Percentiles rank a stretch among this genome's conserved stretches.
These are phyloP conservation scores for Rusavskia elegans DNA, from an alignment of 495 filamentous ascomycete genomes.

Conservation along the genomic window DNA sequence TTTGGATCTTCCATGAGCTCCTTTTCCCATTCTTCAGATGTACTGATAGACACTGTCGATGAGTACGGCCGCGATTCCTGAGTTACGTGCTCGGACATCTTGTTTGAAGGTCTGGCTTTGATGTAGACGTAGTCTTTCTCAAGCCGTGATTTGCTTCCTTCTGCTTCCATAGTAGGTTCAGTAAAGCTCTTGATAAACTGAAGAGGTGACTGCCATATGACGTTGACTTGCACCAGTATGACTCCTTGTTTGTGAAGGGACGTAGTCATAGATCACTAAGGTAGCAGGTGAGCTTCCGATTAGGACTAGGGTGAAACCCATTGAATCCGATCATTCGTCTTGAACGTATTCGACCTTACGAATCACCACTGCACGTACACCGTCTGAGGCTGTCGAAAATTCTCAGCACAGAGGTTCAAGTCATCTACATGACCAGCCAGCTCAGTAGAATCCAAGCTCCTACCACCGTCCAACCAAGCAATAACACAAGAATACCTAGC, in stretches of 20 bases:
- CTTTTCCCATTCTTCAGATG: slow-evolving; percentile 39
- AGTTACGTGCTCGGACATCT: not conserved
- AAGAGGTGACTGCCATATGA: no score
- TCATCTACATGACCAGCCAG: slow-evolving; percentile 8
- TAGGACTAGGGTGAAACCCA: no score
- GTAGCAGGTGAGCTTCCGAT: no score
- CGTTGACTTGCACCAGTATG: no score
- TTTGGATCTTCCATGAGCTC: slow-evolving; percentile 47
- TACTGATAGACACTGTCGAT: slow-evolving; percentile 25
- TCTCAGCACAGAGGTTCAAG: no score
- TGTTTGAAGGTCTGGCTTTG: slow-evolving; percentile 13
- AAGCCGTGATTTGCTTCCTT: not conserved
- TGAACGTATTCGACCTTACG: no score
- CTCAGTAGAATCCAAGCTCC: slow-evolving; percentile 10
- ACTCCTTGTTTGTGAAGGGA: no score
- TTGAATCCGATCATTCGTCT: no score
- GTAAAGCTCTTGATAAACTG: no score
- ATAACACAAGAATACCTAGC: slow-evolving; percentile 11
- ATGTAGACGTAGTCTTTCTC: slow-evolving; percentile 36
- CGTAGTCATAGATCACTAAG: no score
- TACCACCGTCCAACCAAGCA: slow-evolving; percentile 13
- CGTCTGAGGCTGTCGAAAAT: no score
- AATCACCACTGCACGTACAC: no score
- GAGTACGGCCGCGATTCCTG: not conserved
- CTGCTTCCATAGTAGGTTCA: not conserved